Evolutionary conservation across 1,284 basidiomycete genomes (phyloP).

Genomic region (Takashimella koratensis): DNA sequence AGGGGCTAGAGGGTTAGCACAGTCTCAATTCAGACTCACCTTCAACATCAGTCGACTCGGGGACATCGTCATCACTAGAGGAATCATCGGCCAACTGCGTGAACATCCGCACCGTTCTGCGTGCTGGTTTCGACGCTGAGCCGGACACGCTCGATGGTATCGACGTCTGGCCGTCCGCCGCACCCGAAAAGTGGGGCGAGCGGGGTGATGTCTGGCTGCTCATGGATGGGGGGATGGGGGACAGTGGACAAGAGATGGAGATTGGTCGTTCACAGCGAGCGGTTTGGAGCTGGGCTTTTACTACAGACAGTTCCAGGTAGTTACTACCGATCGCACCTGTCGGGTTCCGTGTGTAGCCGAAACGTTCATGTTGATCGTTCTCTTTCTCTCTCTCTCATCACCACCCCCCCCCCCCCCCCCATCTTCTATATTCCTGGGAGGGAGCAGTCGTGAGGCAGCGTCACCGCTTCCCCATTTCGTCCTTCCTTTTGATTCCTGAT

Average conservation of each 20-base stretch:
- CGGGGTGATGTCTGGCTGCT: not conserved
- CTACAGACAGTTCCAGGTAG: too few species aligned
- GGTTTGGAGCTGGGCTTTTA: too few species aligned
- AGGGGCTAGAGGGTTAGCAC: not conserved
- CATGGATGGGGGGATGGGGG: not conserved
- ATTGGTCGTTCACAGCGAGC: too few species aligned
- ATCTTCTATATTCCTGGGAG: too few species aligned
- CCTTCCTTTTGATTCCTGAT: too few species aligned
- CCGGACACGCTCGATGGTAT: not conserved
- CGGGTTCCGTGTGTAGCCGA: too few species aligned
- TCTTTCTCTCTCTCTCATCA: too few species aligned
- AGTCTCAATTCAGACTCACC: not conserved
- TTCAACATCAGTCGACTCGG: not conserved
- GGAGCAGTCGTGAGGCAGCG: too few species aligned
- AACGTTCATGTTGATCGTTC: too few species aligned
- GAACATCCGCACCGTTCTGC: not conserved
- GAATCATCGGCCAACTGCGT: not conserved
- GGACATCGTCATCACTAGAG: not conserved
- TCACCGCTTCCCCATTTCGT: too few species aligned
- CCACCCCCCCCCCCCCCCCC: too few species aligned
- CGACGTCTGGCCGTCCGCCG: not conserved
- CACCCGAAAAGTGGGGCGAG: not conserved
- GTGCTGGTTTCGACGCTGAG: not conserved
- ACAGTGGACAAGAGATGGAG: not conserved
- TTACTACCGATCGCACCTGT: too few species aligned